These are phyloP conservation scores for Clathrus columnatus DNA, from an alignment of 768 basidiomycete species.

Conservation along the genomic window DNA sequence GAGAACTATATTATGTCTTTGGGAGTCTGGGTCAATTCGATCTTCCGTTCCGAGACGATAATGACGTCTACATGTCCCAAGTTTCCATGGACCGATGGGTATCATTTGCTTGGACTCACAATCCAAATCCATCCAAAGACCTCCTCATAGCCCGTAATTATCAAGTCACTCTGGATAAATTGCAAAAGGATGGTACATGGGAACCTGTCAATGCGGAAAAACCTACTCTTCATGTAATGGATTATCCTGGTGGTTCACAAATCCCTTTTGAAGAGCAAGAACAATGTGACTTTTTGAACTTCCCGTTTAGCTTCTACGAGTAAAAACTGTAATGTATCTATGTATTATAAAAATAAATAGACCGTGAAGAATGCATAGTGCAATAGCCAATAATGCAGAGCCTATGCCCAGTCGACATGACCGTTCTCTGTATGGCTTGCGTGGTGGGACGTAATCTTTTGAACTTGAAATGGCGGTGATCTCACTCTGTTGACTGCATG, in stretches of 20 bases:
- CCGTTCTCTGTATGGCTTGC: too few species aligned
- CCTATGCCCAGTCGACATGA: too few species aligned
- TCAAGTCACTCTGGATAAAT: constrained; percentile 23
- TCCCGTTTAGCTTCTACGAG: neutral
- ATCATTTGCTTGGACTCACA: constrained; percentile 36
- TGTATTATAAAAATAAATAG: too few species aligned
- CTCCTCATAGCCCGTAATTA: constrained; percentile 38
- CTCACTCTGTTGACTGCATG: too few species aligned
- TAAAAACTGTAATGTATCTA: too few species aligned
- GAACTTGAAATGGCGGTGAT: too few species aligned
- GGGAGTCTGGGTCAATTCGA: constrained; percentile 29
- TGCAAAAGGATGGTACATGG: constrained; percentile 28
- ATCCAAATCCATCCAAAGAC: constrained; percentile 36
- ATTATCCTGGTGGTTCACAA: neutral
- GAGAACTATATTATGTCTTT: constrained; percentile 26
- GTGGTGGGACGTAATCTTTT: too few species aligned
- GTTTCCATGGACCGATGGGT: constrained; percentile 38
- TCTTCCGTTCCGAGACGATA: constrained; percentile 36
- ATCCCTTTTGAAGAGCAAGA: constrained; percentile 25
- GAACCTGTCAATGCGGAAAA: constrained; percentile 23
- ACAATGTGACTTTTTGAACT: constrained; percentile 30
- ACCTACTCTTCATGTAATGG: constrained; percentile 2
- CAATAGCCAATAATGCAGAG: too few species aligned
- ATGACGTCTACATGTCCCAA: constrained; percentile 38
- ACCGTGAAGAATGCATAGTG: too few species aligned